Percentiles rank a stretch among this genome's conserved stretches.
Evolutionary conservation across 192 early-diverging fungal species (phyloP).

Genomic region (Glomus cerebriforme): DNA sequence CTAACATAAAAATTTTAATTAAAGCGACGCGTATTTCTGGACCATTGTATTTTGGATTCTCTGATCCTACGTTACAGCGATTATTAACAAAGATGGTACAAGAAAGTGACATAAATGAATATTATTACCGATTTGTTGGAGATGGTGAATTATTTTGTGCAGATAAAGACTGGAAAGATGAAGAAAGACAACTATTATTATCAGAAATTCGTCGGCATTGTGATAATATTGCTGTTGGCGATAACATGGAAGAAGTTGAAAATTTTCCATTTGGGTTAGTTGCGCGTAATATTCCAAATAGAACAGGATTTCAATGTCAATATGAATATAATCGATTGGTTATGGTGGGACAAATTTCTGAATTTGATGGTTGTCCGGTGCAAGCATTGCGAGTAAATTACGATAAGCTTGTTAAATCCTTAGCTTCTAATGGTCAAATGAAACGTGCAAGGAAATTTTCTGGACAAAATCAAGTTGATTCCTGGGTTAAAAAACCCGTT

Average conservation of each 20-base stretch:
- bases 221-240: neutral
- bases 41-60: slow-evolving; percentile 59
- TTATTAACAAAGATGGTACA: slow-evolving; percentile 3
- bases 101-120: neutral
- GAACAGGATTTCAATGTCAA: slow-evolving; percentile 16
- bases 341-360: neutral
- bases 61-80: slow-evolving; percentile 41
- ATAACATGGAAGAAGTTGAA: neutral
- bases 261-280: slow-evolving; percentile 2
- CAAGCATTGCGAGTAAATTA: neutral
- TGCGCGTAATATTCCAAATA: neutral
- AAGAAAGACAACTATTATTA: neutral
- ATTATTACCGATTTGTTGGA: slow-evolving; percentile 5
- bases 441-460: slow-evolving; percentile 13
- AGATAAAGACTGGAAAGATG: neutral
- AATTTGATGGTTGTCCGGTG: neutral
- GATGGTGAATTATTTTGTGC: neutral
- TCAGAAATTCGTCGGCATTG: neutral
- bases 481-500: neutral
- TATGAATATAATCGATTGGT: neutral
- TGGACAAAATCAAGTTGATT: neutral
- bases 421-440: slow-evolving; percentile 5
- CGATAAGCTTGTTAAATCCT: neutral
- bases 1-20: slow-evolving; percentile 34
- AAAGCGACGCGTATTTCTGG: slow-evolving; percentile 56